Evolutionary conservation across 2,329 filamentous ascomycete genomes (phyloP).

Genomic region (Colletotrichum viniferum): DNA sequence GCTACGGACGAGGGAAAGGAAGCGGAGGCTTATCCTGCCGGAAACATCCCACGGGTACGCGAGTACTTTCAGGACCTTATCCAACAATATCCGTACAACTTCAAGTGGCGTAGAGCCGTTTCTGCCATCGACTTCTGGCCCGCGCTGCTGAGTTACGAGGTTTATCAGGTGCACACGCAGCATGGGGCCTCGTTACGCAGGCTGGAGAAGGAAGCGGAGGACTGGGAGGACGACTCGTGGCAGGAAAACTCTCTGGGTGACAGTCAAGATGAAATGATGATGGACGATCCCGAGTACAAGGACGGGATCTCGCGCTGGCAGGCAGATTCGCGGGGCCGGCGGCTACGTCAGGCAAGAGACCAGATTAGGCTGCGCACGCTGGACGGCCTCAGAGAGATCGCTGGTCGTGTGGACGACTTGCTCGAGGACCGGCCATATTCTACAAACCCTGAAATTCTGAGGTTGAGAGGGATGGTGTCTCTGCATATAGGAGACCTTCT

Average conservation of each 20-base stretch:
- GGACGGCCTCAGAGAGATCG: conserved; percentile 64
- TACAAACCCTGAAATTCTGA: conserved; percentile 68
- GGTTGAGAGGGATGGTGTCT: conserved; percentile 74
- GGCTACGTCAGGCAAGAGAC: conserved; percentile 37
- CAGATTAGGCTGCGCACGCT: conserved; percentile 57
- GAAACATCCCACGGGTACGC: conserved; percentile 49
- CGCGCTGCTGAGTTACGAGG: conserved; percentile 79
- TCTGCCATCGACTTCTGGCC: conserved; percentile 81
- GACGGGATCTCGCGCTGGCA: conserved; percentile 21
- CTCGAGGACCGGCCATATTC: conserved; percentile 74
- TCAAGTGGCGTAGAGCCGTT: conserved; percentile 59
- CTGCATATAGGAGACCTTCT: conserved; percentile 77
- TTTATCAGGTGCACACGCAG: conserved; percentile 74
- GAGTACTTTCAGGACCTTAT: conserved; percentile 80
- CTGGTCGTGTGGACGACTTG: conserved; percentile 71
- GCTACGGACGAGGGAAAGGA: conserved; percentile 16
- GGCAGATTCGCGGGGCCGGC: conserved; percentile 20
- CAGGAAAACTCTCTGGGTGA: conserved; percentile 14
- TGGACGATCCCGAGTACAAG: conserved; percentile 27
- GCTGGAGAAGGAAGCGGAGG: conserved; percentile 35
- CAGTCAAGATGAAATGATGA: conserved; percentile 12
- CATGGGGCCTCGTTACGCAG: conserved; percentile 48
- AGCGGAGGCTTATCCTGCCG: conserved; percentile 30
- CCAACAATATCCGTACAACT: conserved; percentile 75
- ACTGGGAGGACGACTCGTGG: conserved; percentile 29